A percentile compares a stretch with the other conserved stretches of the same genome.
phyloP scores from a whole-genome alignment of 2,329 filamentous ascomycete species.

The Botrytis fragariae region DNA sequence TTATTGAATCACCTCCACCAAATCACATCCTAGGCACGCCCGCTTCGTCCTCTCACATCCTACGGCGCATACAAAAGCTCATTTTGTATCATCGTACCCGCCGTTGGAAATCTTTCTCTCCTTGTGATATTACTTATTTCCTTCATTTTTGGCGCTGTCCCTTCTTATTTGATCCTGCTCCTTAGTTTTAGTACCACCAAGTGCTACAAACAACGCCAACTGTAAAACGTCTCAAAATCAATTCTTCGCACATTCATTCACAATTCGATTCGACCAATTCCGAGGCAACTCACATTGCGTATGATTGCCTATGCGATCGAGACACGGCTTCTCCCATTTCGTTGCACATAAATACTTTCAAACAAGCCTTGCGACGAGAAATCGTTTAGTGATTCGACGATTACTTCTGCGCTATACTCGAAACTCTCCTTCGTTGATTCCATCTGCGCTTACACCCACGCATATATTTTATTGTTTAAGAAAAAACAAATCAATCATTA shows the following conservation, averaged over 20 bases:
- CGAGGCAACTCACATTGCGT: not conserved
- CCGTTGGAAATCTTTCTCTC: not conserved
- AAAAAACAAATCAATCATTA: not conserved
- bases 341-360: slow-evolving; percentile 25
- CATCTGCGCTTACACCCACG: not conserved
- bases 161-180: not conserved
- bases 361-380: slow-evolving; percentile 22
- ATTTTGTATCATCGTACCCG: not conserved
- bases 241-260: not conserved
- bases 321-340: slow-evolving; percentile 34
- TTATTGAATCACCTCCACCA: not conserved
- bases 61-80: not conserved
- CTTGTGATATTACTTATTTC: not conserved
- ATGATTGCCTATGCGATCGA: slow-evolving; percentile 30
- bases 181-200: not conserved
- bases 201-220: slow-evolving; percentile 3
- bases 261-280: not conserved
- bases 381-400: slow-evolving; percentile 3
- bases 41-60: not conserved
- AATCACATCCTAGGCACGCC: not conserved
- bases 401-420: slow-evolving; percentile 6
- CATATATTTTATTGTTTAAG: not conserved
- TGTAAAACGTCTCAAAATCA: slow-evolving; percentile 3
- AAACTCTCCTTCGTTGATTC: not conserved
- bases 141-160: not conserved